phyloP scores from a whole-genome alignment of 441 rosid species.

The Populus trichocarpa region DNA sequence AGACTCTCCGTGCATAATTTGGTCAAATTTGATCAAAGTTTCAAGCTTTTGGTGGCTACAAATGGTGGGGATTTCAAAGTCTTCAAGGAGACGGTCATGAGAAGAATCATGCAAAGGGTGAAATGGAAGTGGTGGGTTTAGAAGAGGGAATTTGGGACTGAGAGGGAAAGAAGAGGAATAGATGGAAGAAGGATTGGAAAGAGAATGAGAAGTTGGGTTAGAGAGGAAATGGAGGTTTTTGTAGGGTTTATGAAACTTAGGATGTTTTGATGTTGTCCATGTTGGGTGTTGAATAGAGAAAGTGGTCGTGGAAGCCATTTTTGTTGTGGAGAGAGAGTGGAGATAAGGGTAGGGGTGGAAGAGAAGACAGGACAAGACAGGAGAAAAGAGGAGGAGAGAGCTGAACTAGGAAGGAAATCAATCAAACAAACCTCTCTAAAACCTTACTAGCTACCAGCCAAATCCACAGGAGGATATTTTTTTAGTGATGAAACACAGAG shows the following conservation, averaged over 20 bases:
- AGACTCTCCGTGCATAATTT: slow-evolving; percentile 23
- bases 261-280: slow-evolving; percentile 16
- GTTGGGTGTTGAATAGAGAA: slow-evolving; percentile 29
- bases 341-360: slow-evolving; percentile 10
- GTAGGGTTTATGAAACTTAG: slow-evolving; percentile 11
- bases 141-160: slow-evolving; percentile 19
- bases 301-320: slow-evolving; percentile 35
- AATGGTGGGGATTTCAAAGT: slow-evolving; percentile 24
- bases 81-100: slow-evolving; percentile 34
- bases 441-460: slow-evolving; percentile 20
- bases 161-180: slow-evolving; percentile 45
- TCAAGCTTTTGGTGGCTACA: slow-evolving; percentile 19
- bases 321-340: slow-evolving; percentile 7
- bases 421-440: slow-evolving; percentile 33
- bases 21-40: slow-evolving; percentile 23
- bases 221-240: slow-evolving; percentile 29
- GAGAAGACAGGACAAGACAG: background rate
- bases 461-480: background rate
- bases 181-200: slow-evolving; percentile 21
- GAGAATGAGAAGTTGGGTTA: slow-evolving; percentile 19
- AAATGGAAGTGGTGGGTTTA: slow-evolving; percentile 15
- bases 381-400: background rate
- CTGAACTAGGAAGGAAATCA: background rate
- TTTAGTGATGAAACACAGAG: background rate
- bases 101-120: slow-evolving; percentile 26